phyloP scores from a whole-genome alignment of 495 filamentous ascomycete species.

The Xylaria longipes region DNA sequence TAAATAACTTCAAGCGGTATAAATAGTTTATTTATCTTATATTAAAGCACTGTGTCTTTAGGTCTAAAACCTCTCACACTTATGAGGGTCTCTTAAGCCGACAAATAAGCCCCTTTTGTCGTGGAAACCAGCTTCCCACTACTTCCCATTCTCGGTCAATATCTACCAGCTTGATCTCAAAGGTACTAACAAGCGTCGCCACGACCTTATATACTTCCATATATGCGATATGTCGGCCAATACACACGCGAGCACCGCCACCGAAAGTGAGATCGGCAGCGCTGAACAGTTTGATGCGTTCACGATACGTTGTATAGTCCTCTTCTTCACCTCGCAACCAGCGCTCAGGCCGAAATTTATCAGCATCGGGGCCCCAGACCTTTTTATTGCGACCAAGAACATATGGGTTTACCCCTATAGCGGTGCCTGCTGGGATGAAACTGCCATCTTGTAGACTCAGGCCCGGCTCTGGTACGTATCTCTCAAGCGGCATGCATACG shows the following conservation, averaged over 20 bases:
- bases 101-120: conserved; percentile 36
- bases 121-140: conserved; percentile 47
- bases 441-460: conserved; percentile 43
- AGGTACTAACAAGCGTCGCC: conserved; percentile 42
- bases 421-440: conserved; percentile 41
- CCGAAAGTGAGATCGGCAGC: conserved; percentile 49
- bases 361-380: conserved; percentile 51
- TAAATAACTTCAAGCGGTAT: too few relatives aligned
- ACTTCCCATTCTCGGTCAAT: conserved; percentile 45
- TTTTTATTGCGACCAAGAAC: conserved; percentile 44
- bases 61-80: too few relatives aligned
- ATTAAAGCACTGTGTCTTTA: too few relatives aligned
- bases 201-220: conserved; percentile 54
- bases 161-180: conserved; percentile 43
- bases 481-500: conserved; percentile 52
- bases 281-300: conserved; percentile 39
- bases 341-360: not conserved
- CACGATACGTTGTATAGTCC: conserved; percentile 33
- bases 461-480: conserved; percentile 53
- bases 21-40: too few relatives aligned
- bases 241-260: conserved; percentile 45
- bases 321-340: conserved; percentile 22
- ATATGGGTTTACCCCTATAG: conserved; percentile 52
- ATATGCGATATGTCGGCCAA: conserved; percentile 51
- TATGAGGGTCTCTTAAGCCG: not conserved